Evolutionary conservation across 2,329 filamentous ascomycete genomes (phyloP).

Genomic region (Aspergillus tubingensis): DNA sequence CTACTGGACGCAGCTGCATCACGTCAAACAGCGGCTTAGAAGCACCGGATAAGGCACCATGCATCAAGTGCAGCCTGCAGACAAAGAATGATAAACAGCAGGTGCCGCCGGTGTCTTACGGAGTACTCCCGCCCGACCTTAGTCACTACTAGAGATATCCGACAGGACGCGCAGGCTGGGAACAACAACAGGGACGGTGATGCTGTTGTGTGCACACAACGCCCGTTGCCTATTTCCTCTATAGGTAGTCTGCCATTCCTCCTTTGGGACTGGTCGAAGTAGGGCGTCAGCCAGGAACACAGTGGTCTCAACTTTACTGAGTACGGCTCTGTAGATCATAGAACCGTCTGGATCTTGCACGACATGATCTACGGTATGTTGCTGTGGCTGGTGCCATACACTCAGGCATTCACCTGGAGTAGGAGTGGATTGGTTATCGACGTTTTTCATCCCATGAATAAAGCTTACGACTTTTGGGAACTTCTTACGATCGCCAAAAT

Average conservation of each 20-base stretch:
- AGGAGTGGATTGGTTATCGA: background rate
- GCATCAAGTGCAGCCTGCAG: constrained; percentile 5
- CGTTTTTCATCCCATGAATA: background rate
- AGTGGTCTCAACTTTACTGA: background rate
- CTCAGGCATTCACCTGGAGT: background rate
- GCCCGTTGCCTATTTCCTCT: background rate
- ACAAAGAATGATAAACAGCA: constrained; percentile 1
- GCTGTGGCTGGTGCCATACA: constrained; percentile 3
- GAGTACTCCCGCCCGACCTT: constrained; percentile 12
- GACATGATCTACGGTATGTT: background rate
- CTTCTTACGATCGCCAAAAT: background rate
- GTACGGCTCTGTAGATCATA: background rate
- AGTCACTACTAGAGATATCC: background rate
- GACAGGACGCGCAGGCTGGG: background rate
- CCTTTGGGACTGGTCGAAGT: background rate
- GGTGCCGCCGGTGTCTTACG: constrained; percentile 3
- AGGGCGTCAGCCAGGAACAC: background rate
- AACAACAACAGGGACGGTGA: constrained; percentile 7
- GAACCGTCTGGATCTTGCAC: background rate
- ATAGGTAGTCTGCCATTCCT: constrained; percentile 1
- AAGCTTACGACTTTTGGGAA: background rate
- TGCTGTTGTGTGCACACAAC: constrained; percentile 9
- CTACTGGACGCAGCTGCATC: constrained; percentile 1
- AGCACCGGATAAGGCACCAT: constrained; percentile 8
- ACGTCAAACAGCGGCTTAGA: constrained; percentile 3